Conservation (phyloP, 1,139 yeast species). For the Maudiozyma humilis region DNA sequence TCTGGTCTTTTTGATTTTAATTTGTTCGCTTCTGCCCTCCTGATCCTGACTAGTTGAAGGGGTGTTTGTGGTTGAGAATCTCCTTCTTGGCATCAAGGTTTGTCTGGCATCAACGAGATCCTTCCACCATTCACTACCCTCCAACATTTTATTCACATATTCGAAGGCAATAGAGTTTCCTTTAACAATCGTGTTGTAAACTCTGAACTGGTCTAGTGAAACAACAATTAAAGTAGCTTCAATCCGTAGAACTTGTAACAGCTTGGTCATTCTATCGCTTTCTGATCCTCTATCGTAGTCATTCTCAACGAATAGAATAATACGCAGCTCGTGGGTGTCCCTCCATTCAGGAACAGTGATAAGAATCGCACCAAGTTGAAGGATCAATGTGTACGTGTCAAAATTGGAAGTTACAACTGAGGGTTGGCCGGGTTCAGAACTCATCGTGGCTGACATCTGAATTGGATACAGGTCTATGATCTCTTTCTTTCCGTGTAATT, state of each 20-base stretch:
- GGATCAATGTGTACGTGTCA: slow-evolving; percentile 86
- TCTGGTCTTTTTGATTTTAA: slow-evolving; percentile 16
- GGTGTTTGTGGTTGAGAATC: slow-evolving; percentile 20
- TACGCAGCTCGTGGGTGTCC: slow-evolving; percentile 59
- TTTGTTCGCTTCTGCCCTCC: slow-evolving; percentile 14
- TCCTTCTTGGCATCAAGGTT: slow-evolving; percentile 28
- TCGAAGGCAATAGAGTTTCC: slow-evolving; percentile 40
- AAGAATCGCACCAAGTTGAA: slow-evolving; percentile 86
- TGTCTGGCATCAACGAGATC: slow-evolving; percentile 52
- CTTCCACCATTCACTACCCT: slow-evolving; percentile 54
- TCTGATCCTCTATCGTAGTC: slow-evolving; percentile 66
- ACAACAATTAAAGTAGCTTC: slow-evolving; percentile 69
- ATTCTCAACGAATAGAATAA: slow-evolving; percentile 82
- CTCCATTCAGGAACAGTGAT: slow-evolving; percentile 93
- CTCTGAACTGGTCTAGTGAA: slow-evolving; percentile 55
- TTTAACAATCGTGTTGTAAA: slow-evolving; percentile 69
- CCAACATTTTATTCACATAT: slow-evolving; percentile 32
- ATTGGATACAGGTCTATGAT: slow-evolving; percentile 88
- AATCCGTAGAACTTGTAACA: slow-evolving; percentile 71
- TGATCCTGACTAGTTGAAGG: slow-evolving; percentile 2
- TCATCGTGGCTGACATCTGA: slow-evolving; percentile 83
- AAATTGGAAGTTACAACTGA: slow-evolving; percentile 69
- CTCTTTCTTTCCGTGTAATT: slow-evolving; percentile 32
- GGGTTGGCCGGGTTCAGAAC: slow-evolving; percentile 51
- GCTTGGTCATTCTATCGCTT: slow-evolving; percentile 45